Percentiles rank a stretch among this genome's conserved stretches.
Evolutionary conservation across 2,329 filamentous ascomycete genomes (phyloP).

Genomic region (Proliferodiscus dingleyae): DNA sequence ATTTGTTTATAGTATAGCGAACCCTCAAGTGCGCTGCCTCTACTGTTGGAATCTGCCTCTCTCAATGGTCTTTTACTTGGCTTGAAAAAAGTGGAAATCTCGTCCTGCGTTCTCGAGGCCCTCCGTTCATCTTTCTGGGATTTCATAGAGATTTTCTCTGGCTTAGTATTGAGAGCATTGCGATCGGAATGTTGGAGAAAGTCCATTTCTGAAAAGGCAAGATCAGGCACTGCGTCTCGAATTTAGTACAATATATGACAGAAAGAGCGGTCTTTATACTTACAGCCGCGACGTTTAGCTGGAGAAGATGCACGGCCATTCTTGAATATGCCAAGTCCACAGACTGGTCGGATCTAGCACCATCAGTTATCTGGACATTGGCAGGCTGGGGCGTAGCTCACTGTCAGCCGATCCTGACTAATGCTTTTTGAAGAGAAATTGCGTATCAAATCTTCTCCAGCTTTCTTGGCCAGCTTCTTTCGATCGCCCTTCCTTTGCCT

Average conservation of each 20-base stretch:
- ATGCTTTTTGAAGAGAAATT: conserved; percentile 54
- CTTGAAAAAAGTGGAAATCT: conserved; percentile 29
- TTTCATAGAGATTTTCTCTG: conserved; percentile 27
- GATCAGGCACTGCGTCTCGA: conserved; percentile 42
- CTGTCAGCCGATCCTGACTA: conserved; percentile 47
- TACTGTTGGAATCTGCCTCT: conserved; percentile 8
- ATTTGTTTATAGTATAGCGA: conserved; percentile 6
- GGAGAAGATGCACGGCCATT: conserved; percentile 38
- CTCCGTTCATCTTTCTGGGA: conserved; percentile 23
- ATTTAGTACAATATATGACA: not conserved
- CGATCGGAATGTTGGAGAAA: conserved; percentile 35
- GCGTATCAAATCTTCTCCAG: conserved; percentile 44
- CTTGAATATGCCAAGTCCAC: conserved; percentile 41
- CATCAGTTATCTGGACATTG: not conserved
- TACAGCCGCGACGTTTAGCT: conserved; percentile 34
- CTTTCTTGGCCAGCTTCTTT: conserved; percentile 21
- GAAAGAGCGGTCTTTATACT: conserved; percentile 17
- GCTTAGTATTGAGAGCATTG: conserved; percentile 16
- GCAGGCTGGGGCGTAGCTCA: conserved; percentile 28
- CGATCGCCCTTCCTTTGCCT: conserved; percentile 27
- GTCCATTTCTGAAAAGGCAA: conserved; percentile 48
- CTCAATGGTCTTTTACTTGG: conserved; percentile 15
- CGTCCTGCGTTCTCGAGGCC: conserved; percentile 16
- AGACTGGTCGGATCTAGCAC: conserved; percentile 34
- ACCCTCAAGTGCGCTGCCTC: not conserved